Conservation (phyloP, 352 stramenopile species). For the Globisporangium cystogenes region DNA sequence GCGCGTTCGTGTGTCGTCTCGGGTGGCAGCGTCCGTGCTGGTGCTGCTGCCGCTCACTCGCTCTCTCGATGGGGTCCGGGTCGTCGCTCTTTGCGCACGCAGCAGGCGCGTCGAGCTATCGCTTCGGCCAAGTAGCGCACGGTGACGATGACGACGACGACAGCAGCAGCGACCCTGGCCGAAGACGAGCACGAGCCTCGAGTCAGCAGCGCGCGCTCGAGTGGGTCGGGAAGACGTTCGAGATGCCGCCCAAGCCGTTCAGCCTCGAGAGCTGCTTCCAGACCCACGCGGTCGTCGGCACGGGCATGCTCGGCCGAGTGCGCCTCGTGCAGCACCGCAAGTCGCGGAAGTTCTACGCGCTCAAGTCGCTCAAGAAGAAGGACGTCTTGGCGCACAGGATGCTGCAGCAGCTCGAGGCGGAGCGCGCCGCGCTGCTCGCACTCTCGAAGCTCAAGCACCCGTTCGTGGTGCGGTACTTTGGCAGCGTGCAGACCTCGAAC, state of each 20-base stretch:
- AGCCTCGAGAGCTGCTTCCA: constrained; percentile 54
- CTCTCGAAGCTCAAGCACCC: constrained; percentile 37
- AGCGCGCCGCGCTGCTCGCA: constrained; percentile 38
- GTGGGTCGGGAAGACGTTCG: constrained; percentile 50
- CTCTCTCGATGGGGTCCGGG: constrained; percentile 6
- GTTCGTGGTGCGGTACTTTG: constrained; percentile 56
- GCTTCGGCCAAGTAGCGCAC: constrained; percentile 11
- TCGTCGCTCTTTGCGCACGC: constrained; percentile 1
- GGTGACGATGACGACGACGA: background rate
- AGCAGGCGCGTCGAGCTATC: constrained; percentile 8
- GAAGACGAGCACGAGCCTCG: background rate
- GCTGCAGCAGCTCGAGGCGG: constrained; percentile 43
- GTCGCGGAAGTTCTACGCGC: constrained; percentile 50
- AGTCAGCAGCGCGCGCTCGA: background rate
- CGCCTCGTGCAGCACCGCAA: constrained; percentile 55
- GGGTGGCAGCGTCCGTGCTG: too few relatives aligned
- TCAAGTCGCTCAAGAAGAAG: constrained; percentile 76
- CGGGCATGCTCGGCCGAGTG: constrained; percentile 69
- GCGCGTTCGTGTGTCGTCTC: too few relatives aligned
- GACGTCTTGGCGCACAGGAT: constrained; percentile 54
- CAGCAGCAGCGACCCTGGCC: background rate
- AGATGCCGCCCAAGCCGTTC: constrained; percentile 50
- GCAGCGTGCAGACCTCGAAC: constrained; percentile 45
- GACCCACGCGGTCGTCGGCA: constrained; percentile 51
- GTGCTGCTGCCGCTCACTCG: background rate